phyloP scores from a whole-genome alignment of 345 rosid species.

The Gossypium anomalum region DNA sequence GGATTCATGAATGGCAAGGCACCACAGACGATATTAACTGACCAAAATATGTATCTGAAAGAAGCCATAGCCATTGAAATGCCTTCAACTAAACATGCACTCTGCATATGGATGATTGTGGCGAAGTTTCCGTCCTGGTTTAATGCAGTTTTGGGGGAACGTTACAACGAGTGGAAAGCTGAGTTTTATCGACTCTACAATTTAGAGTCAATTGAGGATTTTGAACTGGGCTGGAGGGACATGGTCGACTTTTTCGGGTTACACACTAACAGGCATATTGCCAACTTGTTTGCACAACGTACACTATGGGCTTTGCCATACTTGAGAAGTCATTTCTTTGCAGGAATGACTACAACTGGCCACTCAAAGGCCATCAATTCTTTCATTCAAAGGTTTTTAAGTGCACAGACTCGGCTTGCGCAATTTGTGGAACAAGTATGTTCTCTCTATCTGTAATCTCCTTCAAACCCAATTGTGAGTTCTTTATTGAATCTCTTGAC shows the following conservation, averaged over 20 bases:
- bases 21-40: constrained; percentile 84
- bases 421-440: constrained; percentile 90
- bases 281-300: constrained; percentile 64
- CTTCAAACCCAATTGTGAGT: constrained; percentile 1
- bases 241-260: constrained; percentile 82
- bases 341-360: constrained; percentile 72
- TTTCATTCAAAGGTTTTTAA: constrained; percentile 88
- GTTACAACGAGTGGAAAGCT: constrained; percentile 89
- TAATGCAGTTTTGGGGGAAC: constrained; percentile 87
- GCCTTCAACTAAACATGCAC: constrained; percentile 83
- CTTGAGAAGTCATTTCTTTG: constrained; percentile 81
- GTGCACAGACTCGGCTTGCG: constrained; percentile 85
- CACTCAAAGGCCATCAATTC: constrained; percentile 82
- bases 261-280: constrained; percentile 77
- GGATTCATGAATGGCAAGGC: constrained; percentile 90
- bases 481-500: neutral
- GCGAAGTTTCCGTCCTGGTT: constrained; percentile 96
- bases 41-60: constrained; percentile 88
- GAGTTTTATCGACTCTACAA: constrained; percentile 84
- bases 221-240: constrained; percentile 89
- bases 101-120: constrained; percentile 95
- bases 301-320: constrained; percentile 82
- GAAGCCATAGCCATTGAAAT: constrained; percentile 86
- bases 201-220: constrained; percentile 74
- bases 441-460: constrained; percentile 15